A percentile compares a stretch with the other conserved stretches of the same genome.
Conservation (phyloP, 2,329 filamentous ascomycete genomes). For the Curvularia hawaiiensis region DNA sequence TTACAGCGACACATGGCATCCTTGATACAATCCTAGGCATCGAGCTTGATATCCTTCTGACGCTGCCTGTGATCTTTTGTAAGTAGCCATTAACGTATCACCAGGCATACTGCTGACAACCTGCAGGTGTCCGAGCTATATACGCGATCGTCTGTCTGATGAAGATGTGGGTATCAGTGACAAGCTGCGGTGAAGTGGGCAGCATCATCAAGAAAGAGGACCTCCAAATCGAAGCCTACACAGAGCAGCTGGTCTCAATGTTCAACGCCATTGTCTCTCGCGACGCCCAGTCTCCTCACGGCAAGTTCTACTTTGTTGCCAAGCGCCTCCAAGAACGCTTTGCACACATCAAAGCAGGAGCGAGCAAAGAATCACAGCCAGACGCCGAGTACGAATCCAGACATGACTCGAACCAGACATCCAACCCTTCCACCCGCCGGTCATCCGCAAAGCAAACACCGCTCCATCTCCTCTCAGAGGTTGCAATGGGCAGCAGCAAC, state of each 20-base stretch:
- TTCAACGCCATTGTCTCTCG: constrained; percentile 51
- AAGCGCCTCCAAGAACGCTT: constrained; percentile 54
- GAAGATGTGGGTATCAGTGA: constrained; percentile 63
- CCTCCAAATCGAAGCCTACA: constrained; percentile 53
- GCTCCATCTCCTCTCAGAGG: constrained; percentile 48
- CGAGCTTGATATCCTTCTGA: constrained; percentile 51
- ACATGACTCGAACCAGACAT: constrained; percentile 22
- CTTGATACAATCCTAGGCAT: constrained; percentile 57
- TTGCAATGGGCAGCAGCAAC: constrained; percentile 46
- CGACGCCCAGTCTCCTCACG: constrained; percentile 51
- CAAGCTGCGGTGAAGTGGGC: constrained; percentile 55
- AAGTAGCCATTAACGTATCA: constrained; percentile 14
- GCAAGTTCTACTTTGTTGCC: constrained; percentile 55
- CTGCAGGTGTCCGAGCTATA: constrained; percentile 57
- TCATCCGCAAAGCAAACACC: constrained; percentile 44
- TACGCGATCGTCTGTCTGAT: constrained; percentile 64
- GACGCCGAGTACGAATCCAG: constrained; percentile 30
- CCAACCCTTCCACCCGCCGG: constrained; percentile 28
- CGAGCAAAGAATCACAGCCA: constrained; percentile 33
- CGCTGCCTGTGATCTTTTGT: constrained; percentile 54
- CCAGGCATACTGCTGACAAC: constrained; percentile 21
- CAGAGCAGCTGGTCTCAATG: constrained; percentile 54
- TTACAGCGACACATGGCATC: constrained; percentile 53
- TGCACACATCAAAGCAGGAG: constrained; percentile 51
- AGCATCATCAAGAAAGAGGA: constrained; percentile 56